phyloP scores from a whole-genome alignment of 2,329 filamentous ascomycete species.

The Calonectria leucothoes region DNA sequence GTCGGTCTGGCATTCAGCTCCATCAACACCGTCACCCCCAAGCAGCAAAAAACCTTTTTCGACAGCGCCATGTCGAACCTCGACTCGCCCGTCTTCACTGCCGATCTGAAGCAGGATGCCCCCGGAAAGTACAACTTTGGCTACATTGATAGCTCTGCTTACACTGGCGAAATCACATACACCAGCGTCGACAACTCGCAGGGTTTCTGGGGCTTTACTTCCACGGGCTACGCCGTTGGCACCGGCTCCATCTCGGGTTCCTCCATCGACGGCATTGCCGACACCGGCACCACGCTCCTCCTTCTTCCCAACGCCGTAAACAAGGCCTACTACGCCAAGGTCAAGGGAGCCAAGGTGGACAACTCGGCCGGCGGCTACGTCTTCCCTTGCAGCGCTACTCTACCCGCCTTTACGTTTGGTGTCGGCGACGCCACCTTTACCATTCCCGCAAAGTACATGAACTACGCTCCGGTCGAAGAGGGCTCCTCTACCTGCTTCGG shows the following conservation, averaged over 20 bases:
- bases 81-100: slow-evolving; percentile 69
- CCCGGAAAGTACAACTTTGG: slow-evolving; percentile 80
- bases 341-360: slow-evolving; percentile 56
- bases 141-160: slow-evolving; percentile 72
- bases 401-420: slow-evolving; percentile 64
- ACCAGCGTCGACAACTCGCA: slow-evolving; percentile 68
- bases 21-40: slow-evolving; percentile 56
- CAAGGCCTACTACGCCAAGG: slow-evolving; percentile 60
- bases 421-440: slow-evolving; percentile 68
- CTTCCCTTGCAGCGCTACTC: slow-evolving; percentile 57
- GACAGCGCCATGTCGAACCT: slow-evolving; percentile 43
- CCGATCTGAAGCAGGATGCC: slow-evolving; percentile 69
- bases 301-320: slow-evolving; percentile 66
- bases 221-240: slow-evolving; percentile 34
- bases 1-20: slow-evolving; percentile 56
- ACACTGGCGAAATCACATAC: slow-evolving; percentile 71
- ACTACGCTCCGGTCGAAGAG: slow-evolving; percentile 54
- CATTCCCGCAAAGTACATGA: slow-evolving; percentile 65
- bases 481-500: slow-evolving; percentile 66
- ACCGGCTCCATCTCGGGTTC: slow-evolving; percentile 38
- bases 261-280: slow-evolving; percentile 58
- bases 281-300: slow-evolving; percentile 74
- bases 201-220: slow-evolving; percentile 73
- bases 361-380: slow-evolving; percentile 56
- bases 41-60: slow-evolving; percentile 56